Evolutionary conservation across 2,329 filamentous ascomycete genomes (phyloP).

Genomic region (Cladophialophora chaetospira): DNA sequence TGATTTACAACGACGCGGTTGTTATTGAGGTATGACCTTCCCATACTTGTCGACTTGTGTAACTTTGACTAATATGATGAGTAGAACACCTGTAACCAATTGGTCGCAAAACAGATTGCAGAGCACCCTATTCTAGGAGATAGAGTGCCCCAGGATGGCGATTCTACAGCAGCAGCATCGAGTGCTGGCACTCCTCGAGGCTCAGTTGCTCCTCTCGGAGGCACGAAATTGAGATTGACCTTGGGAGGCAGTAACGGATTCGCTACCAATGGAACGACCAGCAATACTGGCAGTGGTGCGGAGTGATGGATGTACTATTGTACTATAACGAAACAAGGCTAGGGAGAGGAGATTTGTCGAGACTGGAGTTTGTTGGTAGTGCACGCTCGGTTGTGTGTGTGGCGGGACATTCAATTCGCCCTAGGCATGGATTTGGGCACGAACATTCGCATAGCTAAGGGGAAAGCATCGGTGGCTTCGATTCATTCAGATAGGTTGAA

Average conservation of each 20-base stretch:
- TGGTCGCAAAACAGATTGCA: conserved; percentile 31
- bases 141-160: conserved; percentile 52
- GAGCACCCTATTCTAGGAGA: conserved; percentile 52
- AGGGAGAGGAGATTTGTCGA: background rate
- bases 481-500: no score
- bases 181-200: conserved; percentile 64
- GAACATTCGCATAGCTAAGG: background rate
- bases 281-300: conserved; percentile 38
- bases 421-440: background rate
- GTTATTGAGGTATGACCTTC: conserved; percentile 79
- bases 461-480: no score
- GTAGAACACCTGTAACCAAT: conserved; percentile 34
- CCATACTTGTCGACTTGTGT: background rate
- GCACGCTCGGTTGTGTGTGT: no score
- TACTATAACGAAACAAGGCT: conserved; percentile 21
- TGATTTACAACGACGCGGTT: conserved; percentile 89
- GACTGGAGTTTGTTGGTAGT: background rate
- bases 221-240: conserved; percentile 69
- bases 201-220: conserved; percentile 55
- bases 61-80: background rate
- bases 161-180: conserved; percentile 52
- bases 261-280: conserved; percentile 37
- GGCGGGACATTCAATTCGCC: background rate
- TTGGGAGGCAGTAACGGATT: conserved; percentile 50
- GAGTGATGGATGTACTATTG: conserved; percentile 35